phyloP scores from a whole-genome alignment of 2,329 filamentous ascomycete genomes.

The Penicillium sclerotiorum region DNA sequence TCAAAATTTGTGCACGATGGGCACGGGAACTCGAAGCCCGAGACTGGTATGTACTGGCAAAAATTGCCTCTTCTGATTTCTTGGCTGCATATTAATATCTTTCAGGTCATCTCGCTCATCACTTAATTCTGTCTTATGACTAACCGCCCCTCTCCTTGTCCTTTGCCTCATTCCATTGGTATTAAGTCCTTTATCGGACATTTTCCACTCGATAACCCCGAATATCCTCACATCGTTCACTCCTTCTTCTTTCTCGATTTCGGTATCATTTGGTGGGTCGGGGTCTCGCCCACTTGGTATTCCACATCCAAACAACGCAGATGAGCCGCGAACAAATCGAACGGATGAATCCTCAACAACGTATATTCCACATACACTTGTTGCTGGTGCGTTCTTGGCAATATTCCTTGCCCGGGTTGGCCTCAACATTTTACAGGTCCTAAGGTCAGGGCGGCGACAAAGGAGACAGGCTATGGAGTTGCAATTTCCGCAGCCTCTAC shows the following conservation, averaged over 20 bases:
- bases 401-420: conserved; percentile 35
- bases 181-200: conserved; percentile 25
- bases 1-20: conserved; percentile 84
- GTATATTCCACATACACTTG: conserved; percentile 35
- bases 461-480: conserved; percentile 23
- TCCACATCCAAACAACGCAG: conserved; percentile 1
- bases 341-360: conserved; percentile 17
- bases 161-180: conserved; percentile 33
- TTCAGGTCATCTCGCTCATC: conserved; percentile 36
- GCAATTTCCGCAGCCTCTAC: conserved; percentile 27
- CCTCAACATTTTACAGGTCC: conserved; percentile 31
- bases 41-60: conserved; percentile 60
- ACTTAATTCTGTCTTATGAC: conserved; percentile 47
- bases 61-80: not conserved
- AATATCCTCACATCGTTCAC: conserved; percentile 36
- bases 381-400: conserved; percentile 35
- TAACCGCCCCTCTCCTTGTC: conserved; percentile 43
- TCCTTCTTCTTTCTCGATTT: conserved; percentile 40
- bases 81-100: not conserved
- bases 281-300: conserved; percentile 9
- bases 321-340: not conserved
- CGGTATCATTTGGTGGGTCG: conserved; percentile 34
- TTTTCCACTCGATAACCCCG: conserved; percentile 25
- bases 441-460: conserved; percentile 26
- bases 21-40: conserved; percentile 70